Conservation (phyloP, 2,329 filamentous ascomycete genomes). For the Cephalotrichum gorgonifer region DNA sequence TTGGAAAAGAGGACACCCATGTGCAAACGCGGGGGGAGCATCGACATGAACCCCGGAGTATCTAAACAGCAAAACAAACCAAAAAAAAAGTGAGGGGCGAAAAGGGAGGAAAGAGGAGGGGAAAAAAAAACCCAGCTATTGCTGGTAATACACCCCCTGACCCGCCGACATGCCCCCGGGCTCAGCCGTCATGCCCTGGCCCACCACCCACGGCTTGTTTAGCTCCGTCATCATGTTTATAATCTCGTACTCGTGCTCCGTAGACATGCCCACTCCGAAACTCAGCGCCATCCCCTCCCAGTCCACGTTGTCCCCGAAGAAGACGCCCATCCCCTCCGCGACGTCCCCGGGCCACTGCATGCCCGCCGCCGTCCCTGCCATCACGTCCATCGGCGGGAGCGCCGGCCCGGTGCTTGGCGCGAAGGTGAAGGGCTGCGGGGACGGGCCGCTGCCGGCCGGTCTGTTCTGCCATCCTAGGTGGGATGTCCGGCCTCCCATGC, state of each 20-base stretch:
- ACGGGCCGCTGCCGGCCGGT: neutral
- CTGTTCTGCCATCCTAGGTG: neutral
- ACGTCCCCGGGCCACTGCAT: neutral
- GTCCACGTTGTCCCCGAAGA: conserved; percentile 6
- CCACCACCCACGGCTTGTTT: conserved; percentile 5
- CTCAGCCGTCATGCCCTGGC: neutral
- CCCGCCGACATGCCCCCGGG: neutral
- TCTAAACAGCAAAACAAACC: too few species aligned
- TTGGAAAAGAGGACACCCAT: too few species aligned
- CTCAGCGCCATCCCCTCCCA: conserved; percentile 9
- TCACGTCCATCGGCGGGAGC: neutral
- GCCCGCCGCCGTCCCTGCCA: neutral
- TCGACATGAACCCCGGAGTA: too few species aligned
- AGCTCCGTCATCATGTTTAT: neutral
- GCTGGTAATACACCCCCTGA: neutral
- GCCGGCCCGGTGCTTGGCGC: neutral
- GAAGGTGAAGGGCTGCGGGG: neutral
- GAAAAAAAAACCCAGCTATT: neutral
- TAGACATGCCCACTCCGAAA: conserved; percentile 8
- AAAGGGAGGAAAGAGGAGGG: neutral
- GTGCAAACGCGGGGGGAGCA: too few species aligned
- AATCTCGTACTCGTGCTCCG: conserved; percentile 4
- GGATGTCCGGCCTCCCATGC: neutral
- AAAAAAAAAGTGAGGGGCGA: neutral
- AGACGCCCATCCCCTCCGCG: conserved; percentile 1